Evolutionary conservation across 2,329 filamentous ascomycete species (phyloP).

Genomic region (Lecanosticta acicola): DNA sequence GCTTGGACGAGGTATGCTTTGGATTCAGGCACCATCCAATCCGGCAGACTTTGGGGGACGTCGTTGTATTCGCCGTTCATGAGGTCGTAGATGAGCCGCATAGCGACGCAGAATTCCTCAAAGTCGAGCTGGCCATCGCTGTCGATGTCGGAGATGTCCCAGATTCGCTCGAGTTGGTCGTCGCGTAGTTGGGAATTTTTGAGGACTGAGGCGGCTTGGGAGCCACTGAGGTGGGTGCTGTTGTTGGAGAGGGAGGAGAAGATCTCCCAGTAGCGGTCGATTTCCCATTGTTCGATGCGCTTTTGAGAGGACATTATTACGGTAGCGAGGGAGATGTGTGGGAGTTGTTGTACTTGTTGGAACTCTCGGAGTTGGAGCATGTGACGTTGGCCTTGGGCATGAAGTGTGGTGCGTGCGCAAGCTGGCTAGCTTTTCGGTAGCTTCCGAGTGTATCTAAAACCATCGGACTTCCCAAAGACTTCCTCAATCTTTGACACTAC

Average conservation of each 20-base stretch:
- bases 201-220: constrained; percentile 64
- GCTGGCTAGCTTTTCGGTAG: too few species aligned
- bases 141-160: constrained; percentile 96
- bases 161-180: constrained; percentile 90
- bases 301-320: constrained; percentile 37
- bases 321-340: too few species aligned
- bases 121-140: constrained; percentile 97
- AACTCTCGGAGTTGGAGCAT: too few species aligned
- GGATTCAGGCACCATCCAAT: constrained; percentile 95
- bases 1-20: constrained; percentile 88
- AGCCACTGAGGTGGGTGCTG: constrained; percentile 60
- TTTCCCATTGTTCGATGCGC: constrained; percentile 65
- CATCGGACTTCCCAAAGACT: too few species aligned
- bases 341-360: too few species aligned
- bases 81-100: constrained; percentile 95
- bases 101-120: constrained; percentile 98
- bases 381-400: too few species aligned
- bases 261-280: constrained; percentile 76
- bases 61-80: constrained; percentile 92
- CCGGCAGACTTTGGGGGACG: constrained; percentile 78
- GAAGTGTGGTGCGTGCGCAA: too few species aligned
- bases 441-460: too few species aligned
- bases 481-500: too few species aligned
- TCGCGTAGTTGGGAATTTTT: constrained; percentile 68
- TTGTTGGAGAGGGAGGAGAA: constrained; percentile 63